Conservation (phyloP, 495 filamentous ascomycete species). For the Aspergillus incahuasiensis region DNA sequence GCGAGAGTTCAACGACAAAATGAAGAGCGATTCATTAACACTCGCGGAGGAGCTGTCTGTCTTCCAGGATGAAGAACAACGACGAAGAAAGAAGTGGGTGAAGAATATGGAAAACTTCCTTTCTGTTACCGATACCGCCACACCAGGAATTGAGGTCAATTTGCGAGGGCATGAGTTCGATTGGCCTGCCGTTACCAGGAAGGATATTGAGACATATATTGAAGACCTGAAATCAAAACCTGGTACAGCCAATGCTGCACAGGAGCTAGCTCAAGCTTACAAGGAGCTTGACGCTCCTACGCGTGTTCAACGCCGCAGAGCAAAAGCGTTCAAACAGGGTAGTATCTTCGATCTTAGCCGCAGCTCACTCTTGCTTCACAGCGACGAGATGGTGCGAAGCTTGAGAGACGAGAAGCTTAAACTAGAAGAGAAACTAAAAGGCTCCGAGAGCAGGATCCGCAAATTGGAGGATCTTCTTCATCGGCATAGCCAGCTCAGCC, state of each 20-base stretch:
- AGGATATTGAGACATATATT: slow-evolving; percentile 54
- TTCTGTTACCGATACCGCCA: slow-evolving; percentile 56
- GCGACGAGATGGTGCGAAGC: slow-evolving; percentile 71
- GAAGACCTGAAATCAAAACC: slow-evolving; percentile 43
- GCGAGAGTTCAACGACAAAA: slow-evolving; percentile 85
- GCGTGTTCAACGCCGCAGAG: slow-evolving; percentile 67
- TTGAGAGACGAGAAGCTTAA: slow-evolving; percentile 75
- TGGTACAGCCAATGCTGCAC: slow-evolving; percentile 33
- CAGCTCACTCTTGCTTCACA: slow-evolving; percentile 73
- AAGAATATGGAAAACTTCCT: slow-evolving; percentile 64
- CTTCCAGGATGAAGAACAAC: slow-evolving; percentile 85
- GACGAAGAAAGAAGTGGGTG: slow-evolving; percentile 84
- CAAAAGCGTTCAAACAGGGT: slow-evolving; percentile 92
- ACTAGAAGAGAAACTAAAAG: slow-evolving; percentile 74
- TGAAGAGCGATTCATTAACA: slow-evolving; percentile 75
- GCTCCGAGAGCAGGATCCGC: slow-evolving; percentile 84
- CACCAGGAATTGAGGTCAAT: slow-evolving; percentile 79
- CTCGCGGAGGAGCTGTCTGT: slow-evolving; percentile 87
- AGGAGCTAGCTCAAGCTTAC: slow-evolving; percentile 64
- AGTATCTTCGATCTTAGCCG: slow-evolving; percentile 82
- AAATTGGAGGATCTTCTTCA: slow-evolving; percentile 92
- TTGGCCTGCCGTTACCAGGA: slow-evolving; percentile 64
- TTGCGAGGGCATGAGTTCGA: slow-evolving; percentile 70
- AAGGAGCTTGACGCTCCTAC: slow-evolving; percentile 63
- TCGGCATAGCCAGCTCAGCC: slow-evolving; percentile 68